phyloP scores from a whole-genome alignment of 1,139 yeast genomes.

The Suhomyces guaymorum region DNA sequence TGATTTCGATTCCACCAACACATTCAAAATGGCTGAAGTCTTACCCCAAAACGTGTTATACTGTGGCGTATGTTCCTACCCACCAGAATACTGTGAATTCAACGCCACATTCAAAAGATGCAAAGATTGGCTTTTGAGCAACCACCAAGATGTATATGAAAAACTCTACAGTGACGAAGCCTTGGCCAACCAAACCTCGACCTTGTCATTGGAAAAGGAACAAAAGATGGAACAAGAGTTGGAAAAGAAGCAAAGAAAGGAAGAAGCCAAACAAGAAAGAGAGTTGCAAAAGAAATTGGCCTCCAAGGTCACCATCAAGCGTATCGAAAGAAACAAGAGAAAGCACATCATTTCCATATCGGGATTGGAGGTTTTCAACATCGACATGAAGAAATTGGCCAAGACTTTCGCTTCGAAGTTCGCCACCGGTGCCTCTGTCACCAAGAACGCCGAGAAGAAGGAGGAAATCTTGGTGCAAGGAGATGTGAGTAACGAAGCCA shows the following conservation, averaged over 20 bases:
- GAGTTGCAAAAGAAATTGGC: conserved; percentile 77
- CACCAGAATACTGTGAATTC: conserved; percentile 94
- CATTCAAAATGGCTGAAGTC: conserved; percentile 35
- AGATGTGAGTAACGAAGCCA: conserved; percentile 91
- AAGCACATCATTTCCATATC: conserved; percentile 85
- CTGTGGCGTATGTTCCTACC: conserved; percentile 84
- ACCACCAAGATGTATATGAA: conserved; percentile 56
- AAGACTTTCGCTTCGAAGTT: conserved; percentile 92
- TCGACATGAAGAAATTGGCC: conserved; percentile 87
- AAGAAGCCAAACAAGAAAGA: conserved; percentile 84
- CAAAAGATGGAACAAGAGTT: conserved; percentile 79
- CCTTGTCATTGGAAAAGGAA: conserved; percentile 71
- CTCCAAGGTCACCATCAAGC: conserved; percentile 77
- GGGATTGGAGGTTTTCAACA: conserved; percentile 85
- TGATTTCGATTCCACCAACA: not conserved
- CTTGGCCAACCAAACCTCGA: conserved; percentile 51
- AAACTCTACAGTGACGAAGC: conserved; percentile 62
- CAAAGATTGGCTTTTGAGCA: conserved; percentile 73
- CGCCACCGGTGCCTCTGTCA: conserved; percentile 97
- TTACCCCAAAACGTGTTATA: conserved; percentile 55
- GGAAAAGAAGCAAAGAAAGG: conserved; percentile 83
- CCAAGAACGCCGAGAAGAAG: conserved; percentile 86
- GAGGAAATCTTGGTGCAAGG: conserved; percentile 94
- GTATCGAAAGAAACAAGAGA: conserved; percentile 88
- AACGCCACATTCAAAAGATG: conserved; percentile 82